A percentile compares a stretch with the other conserved stretches of the same genome.
Evolutionary conservation across 1,284 basidiomycete genomes (phyloP).

Genomic region (Ustilago hordei): DNA sequence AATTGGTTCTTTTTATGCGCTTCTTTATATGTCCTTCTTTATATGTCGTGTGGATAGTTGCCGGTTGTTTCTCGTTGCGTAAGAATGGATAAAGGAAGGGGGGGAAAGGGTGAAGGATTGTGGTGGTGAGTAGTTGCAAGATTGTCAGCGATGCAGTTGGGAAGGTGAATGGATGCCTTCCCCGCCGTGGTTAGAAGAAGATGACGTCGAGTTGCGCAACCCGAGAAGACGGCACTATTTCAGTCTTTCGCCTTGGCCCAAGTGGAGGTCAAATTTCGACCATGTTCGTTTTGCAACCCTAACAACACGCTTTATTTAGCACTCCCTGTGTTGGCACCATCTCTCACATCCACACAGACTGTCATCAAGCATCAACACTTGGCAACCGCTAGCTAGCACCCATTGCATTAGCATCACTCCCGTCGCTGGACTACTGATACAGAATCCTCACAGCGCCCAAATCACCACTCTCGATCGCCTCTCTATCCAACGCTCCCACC

Average conservation of each 20-base stretch:
- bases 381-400: neutral
- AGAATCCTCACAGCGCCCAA: constrained; percentile 43
- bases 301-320: neutral
- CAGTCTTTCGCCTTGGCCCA: neutral
- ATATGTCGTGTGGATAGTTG: too few species aligned
- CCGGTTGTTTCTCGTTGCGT: too few species aligned
- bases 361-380: neutral
- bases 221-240: neutral
- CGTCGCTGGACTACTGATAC: constrained; percentile 24
- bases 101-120: too few species aligned
- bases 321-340: neutral
- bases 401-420: neutral
- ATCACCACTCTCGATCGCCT: constrained; percentile 48
- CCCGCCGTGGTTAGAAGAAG: constrained; percentile 1
- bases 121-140: neutral
- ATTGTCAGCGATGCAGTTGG: neutral
- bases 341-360: neutral
- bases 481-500: constrained; percentile 21
- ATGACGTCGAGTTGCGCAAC: constrained; percentile 18
- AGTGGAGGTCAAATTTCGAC: constrained; percentile 5
- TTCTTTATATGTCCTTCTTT: too few species aligned
- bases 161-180: neutral
- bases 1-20: too few species aligned
- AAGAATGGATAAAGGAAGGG: too few species aligned
- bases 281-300: neutral